Evolutionary conservation across 306 rosid genomes (phyloP), one percentile per base, ranked within the genome.

Genomic region (Cicer pinnatifidum): DNA sequence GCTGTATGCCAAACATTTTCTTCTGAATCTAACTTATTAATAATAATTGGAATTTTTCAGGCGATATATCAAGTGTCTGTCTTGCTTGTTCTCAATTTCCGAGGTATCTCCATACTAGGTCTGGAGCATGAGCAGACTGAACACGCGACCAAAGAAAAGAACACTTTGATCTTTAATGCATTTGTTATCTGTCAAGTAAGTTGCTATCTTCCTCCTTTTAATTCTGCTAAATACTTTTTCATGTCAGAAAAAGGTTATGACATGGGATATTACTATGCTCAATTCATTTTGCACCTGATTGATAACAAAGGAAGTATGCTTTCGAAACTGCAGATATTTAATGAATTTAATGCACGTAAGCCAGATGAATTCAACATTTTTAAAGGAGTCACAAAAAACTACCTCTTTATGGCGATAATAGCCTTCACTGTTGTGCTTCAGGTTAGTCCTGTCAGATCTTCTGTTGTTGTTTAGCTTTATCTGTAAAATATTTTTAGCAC

Each of bases 121-220:
- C 80, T 95, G 84, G 28, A 58, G 67, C 81, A 53, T 53, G 81
- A 83, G 20, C 0, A 5, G 0, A 8, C 2, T 6, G 77, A 39
- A 2, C 86, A 85, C 54, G 93, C 89, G 1, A 77, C 12, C 69
- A 80, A 67, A 89, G 83, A 87, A 77, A 90, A 92, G 82, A 95
- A 95, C 82, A 95, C 97, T 1, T 35, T 95, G 87, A 95, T 95
- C 83, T 95, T 95, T 85, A 95, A 95, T 72, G 82, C 99, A 9
- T 95, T 95, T 84, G 99, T 95, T 76, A 84, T 95, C 68, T 89
- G 88, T 69, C 99, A 95, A 84, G 99, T 95, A 90, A 82, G 92
- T 76, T 48, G 46, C 81, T 60, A 13, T 48, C 76, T 75, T 63
- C 9, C 6, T 53, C 79, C 74, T 52, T 60, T 46, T 43, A 15